These are phyloP conservation scores for Quercus tomentella DNA, from an alignment of 331 rosid species.

Conservation along the genomic window DNA sequence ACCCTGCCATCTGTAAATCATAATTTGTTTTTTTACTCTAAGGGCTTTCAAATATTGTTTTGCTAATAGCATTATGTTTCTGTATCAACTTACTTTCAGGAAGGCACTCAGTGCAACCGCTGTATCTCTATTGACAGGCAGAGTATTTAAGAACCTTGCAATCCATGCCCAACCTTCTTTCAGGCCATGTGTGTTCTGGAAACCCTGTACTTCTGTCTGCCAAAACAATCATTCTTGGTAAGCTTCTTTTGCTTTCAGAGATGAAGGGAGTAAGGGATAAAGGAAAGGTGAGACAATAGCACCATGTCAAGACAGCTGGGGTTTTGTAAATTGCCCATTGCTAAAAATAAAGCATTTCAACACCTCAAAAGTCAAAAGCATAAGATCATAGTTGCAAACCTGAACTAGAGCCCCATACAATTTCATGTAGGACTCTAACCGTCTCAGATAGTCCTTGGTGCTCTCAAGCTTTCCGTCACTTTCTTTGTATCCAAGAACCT, in stretches of 20 bases:
- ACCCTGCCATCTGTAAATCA: slow-evolving; percentile 70
- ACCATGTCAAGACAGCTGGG: background rate
- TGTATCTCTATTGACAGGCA: slow-evolving; percentile 64
- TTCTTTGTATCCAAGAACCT: slow-evolving; percentile 69
- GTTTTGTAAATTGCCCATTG: background rate
- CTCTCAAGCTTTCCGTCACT: slow-evolving; percentile 58
- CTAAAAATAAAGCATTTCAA: background rate
- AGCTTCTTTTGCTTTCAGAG: slow-evolving; percentile 1
- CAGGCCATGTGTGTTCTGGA: slow-evolving; percentile 67
- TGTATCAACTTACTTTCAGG: slow-evolving; percentile 55
- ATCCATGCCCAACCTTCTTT: slow-evolving; percentile 92
- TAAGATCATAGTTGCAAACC: slow-evolving; percentile 40
- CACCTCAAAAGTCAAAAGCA: background rate
- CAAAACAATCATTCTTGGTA: slow-evolving; percentile 9
- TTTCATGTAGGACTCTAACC: slow-evolving; percentile 65
- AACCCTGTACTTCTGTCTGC: slow-evolving; percentile 60
- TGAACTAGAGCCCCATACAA: slow-evolving; percentile 66
- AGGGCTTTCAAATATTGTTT: background rate
- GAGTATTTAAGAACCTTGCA: slow-evolving; percentile 75
- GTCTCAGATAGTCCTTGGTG: slow-evolving; percentile 55
- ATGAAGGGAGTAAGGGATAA: background rate
- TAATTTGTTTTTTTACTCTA: background rate
- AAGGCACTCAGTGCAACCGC: slow-evolving; percentile 72
- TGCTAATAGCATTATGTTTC: background rate
- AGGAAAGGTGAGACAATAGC: background rate